Evolutionary conservation across 2,329 filamentous ascomycete species (phyloP).

Genomic region (Alternaria tenuissima): DNA sequence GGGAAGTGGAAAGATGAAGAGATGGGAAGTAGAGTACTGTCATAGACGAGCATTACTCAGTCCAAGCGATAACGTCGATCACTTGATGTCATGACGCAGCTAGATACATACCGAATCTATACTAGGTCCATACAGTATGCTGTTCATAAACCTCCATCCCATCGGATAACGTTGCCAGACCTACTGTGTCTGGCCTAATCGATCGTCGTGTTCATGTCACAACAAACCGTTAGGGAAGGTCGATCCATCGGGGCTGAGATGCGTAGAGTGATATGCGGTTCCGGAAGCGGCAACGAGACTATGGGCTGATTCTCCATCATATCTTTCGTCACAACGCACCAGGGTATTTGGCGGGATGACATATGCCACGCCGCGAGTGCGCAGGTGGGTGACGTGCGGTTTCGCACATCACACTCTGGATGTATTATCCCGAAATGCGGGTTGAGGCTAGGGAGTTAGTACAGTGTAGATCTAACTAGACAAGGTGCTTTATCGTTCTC

Average conservation of each 20-base stretch:
- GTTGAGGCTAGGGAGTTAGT: neutral
- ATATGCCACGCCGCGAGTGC: neutral
- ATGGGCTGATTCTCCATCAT: neutral
- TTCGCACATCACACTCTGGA: neutral
- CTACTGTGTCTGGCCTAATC: neutral
- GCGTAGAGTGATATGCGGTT: neutral
- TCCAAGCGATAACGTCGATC: neutral
- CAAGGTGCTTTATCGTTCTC: neutral
- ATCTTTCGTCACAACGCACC: neutral
- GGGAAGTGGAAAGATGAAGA: neutral
- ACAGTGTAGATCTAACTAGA: neutral
- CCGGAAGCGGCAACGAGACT: neutral
- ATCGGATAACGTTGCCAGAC: neutral
- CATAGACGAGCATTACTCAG: neutral
- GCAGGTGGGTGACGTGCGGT: neutral
- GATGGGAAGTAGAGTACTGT: neutral
- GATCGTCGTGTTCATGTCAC: neutral
- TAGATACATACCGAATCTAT: neutral
- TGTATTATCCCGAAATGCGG: conserved; percentile 2
- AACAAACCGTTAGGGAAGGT: neutral
- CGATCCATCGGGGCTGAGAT: neutral
- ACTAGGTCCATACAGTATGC: neutral
- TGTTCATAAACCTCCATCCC: neutral
- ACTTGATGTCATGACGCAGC: neutral
- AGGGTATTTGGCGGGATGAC: conserved; percentile 1